Base-by-base conservation (phyloP, 1,284 basidiomycete species). In the Cutaneotrichosporon sp. region DNA sequence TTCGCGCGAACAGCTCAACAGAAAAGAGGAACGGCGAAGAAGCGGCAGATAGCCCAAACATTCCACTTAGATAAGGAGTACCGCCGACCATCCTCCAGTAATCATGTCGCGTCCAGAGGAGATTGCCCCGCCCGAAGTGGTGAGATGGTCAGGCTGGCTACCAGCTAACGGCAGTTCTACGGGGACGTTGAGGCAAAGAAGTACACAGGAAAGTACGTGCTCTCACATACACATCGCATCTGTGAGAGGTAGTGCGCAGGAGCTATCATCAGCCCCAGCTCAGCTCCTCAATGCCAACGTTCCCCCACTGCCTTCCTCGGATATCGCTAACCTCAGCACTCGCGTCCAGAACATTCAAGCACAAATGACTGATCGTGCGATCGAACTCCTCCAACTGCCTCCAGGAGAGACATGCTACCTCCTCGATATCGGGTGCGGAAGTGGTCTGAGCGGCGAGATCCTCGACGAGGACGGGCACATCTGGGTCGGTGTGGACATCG, bases 341-440 rank as follows among this genome's bases (percentile, higher is more conserved):
- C 91, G 96, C 53, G 91, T 97, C 61, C 93, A 98, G 71, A 87
- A 88, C 66, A 93, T 99, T 59, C 96, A 99, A 73, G 87, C 92
- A 6, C 87, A 96, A 64, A 98, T 99, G 96, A 97, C 94, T 5
- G 88, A 93, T 64, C 83, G 96, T 57, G 93, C 93, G 1, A 76
- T 99, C 38, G 94, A 98, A 70, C 81, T 99, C 7, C 79, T 98
- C 39, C 87, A 85, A 63, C 76, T 97, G 20, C 87, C 91, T 3
- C 84, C 83, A 44, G 71, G 66, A 27, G 79, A 89, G 57, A 82
- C 90, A 1, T 84, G 85, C 0, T 88, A 89, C 66, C 76, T 99
- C 11, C 83, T 98, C 33, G 96, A 99, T 72, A 93, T 99, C 57
- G 96, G 96, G 1, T 98, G 94, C 68, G 96, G 96, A 5, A 92